Evolutionary conservation across 148 eudicot species (phyloP).

Genomic region (Rhododendron molle): DNA sequence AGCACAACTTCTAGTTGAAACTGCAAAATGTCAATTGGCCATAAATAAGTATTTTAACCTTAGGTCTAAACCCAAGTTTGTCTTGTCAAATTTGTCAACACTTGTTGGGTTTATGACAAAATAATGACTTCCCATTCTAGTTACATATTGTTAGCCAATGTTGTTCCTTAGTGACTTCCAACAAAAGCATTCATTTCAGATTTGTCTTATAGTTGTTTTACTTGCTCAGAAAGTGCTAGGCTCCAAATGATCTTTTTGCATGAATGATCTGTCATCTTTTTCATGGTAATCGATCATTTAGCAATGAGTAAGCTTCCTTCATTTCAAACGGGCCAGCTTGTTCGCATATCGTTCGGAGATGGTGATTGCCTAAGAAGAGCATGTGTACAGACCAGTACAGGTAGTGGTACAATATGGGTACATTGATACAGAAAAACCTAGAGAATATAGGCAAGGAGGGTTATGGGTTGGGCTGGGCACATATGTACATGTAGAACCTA

Average conservation of each 20-base stretch:
- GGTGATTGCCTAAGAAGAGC: too few relatives aligned
- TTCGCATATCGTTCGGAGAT: neutral
- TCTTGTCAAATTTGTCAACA: neutral
- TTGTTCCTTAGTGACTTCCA: neutral
- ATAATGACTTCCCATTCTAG: conserved; percentile 3
- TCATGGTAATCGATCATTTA: conserved; percentile 20
- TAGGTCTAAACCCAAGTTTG: neutral
- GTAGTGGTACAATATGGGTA: too few relatives aligned
- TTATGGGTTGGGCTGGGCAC: too few relatives aligned
- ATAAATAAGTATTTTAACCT: neutral
- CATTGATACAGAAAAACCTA: too few relatives aligned
- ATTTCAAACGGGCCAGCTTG: neutral
- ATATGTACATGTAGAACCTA: too few relatives aligned
- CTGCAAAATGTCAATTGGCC: neutral
- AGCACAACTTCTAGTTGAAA: neutral
- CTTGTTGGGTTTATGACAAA: neutral
- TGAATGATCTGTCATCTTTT: neutral
- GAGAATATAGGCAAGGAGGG: too few relatives aligned
- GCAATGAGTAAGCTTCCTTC: neutral
- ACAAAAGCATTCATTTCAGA: neutral
- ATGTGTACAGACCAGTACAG: too few relatives aligned
- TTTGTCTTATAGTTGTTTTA: neutral
- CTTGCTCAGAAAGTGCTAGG: neutral
- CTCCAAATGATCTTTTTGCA: neutral
- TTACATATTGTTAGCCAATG: conserved; percentile 11